Evolutionary conservation across 1,284 basidiomycete genomes (phyloP).

Genomic region (Leucoagaricus sp.): DNA sequence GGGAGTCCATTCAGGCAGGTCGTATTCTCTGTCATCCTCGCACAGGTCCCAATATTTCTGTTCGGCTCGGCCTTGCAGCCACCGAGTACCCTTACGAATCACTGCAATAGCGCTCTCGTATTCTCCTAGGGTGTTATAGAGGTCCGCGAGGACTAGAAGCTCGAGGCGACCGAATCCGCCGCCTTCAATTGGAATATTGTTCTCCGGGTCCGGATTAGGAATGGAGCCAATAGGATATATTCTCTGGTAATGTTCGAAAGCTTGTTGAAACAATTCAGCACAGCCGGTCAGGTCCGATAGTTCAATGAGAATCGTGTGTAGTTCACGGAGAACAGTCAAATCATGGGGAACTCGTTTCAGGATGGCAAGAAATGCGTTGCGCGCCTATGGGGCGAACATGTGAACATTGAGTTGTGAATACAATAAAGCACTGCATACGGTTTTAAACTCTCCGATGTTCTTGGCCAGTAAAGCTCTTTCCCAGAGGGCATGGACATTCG

Average conservation of each 20-base stretch:
- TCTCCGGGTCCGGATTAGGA: constrained; percentile 37
- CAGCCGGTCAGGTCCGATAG: constrained; percentile 66
- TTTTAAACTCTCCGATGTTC: constrained; percentile 70
- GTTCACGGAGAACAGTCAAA: constrained; percentile 76
- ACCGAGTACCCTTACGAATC: constrained; percentile 79
- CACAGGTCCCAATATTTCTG: constrained; percentile 82
- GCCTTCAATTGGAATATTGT: constrained; percentile 40
- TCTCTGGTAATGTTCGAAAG: constrained; percentile 48
- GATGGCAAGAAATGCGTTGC: constrained; percentile 75
- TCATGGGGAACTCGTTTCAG: constrained; percentile 82
- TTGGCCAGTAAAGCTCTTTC: constrained; percentile 86
- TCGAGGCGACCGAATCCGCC: constrained; percentile 63
- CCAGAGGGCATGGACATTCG: constrained; percentile 87
- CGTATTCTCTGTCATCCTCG: constrained; percentile 89
- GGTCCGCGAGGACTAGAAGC: constrained; percentile 79
- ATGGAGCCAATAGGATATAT: constrained; percentile 39
- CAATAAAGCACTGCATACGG: constrained; percentile 40
- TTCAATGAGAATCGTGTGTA: constrained; percentile 79
- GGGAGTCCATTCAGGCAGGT: constrained; percentile 36
- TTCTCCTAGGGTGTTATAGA: constrained; percentile 74
- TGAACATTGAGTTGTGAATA: neutral
- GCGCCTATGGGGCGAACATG: constrained; percentile 53
- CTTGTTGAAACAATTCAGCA: constrained; percentile 64
- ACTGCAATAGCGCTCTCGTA: constrained; percentile 71
- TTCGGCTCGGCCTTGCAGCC: constrained; percentile 83